Conservation (phyloP, 202 grass and related monocot genomes). For the Panicum hallii region DNA sequence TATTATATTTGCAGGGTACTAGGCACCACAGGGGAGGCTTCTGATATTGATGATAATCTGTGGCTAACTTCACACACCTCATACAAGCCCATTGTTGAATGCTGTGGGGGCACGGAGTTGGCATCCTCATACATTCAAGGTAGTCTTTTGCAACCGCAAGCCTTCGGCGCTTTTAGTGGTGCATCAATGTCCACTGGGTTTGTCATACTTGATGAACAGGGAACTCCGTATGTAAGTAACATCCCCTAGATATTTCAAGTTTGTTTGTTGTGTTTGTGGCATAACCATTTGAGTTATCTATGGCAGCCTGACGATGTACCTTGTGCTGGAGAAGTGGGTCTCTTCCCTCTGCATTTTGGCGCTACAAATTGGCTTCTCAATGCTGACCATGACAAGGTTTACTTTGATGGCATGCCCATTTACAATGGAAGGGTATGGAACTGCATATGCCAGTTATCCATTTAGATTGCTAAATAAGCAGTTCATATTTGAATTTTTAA, state of each 20-base stretch:
- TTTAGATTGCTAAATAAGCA: not conserved
- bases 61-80: conserved; percentile 80
- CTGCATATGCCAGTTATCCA: conserved; percentile 14
- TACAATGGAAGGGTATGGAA: conserved; percentile 83
- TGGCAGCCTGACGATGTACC: conserved; percentile 85
- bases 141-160: conserved; percentile 78
- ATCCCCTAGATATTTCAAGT: conserved; percentile 13
- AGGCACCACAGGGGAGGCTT: conserved; percentile 85
- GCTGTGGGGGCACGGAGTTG: conserved; percentile 89
- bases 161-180: conserved; percentile 81
- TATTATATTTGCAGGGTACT: conserved; percentile 61
- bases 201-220: conserved; percentile 87
- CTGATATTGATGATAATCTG: conserved; percentile 90
- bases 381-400: conserved; percentile 83
- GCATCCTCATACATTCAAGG: conserved; percentile 86
- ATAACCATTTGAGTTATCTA: conserved; percentile 36
- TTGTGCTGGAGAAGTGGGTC: conserved; percentile 88
- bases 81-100: conserved; percentile 92
- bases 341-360: conserved; percentile 83
- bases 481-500: not conserved
- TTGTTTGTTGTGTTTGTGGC: conserved; percentile 20
- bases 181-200: conserved; percentile 84
- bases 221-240: conserved; percentile 82
- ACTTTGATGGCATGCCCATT: conserved; percentile 95
- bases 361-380: conserved; percentile 82